These are phyloP conservation scores for Postia placenta DNA, from an alignment of 768 basidiomycete genomes.

Conservation along the genomic window DNA sequence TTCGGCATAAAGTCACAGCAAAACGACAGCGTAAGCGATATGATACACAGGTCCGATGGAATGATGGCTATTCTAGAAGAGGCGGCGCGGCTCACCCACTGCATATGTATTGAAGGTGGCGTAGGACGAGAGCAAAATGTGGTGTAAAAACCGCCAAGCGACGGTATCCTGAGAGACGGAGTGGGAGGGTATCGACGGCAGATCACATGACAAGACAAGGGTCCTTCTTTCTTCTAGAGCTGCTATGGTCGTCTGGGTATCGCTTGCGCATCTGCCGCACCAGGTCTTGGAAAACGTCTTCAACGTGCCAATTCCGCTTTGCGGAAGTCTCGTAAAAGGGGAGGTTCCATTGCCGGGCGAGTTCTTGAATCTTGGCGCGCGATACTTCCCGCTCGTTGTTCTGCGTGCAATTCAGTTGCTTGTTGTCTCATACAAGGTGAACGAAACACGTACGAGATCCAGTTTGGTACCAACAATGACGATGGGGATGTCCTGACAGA, in stretches of 20 bases:
- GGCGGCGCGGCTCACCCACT: too few species aligned
- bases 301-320: slow-evolving; percentile 76
- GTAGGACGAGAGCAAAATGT: background rate
- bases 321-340: slow-evolving; percentile 87
- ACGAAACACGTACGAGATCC: slow-evolving; percentile 46
- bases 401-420: slow-evolving; percentile 7
- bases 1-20: too few species aligned
- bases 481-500: slow-evolving; percentile 58
- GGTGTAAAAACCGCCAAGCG: background rate
- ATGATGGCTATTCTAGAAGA: too few species aligned
- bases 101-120: too few species aligned
- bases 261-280: slow-evolving; percentile 65
- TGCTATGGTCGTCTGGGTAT: slow-evolving; percentile 43
- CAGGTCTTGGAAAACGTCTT: slow-evolving; percentile 73
- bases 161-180: too few species aligned
- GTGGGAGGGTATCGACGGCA: background rate
- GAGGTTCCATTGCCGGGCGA: slow-evolving; percentile 62
- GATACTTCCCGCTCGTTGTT: slow-evolving; percentile 75
- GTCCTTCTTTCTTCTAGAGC: slow-evolving; percentile 11
- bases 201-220: slow-evolving; percentile 35
- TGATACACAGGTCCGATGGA: too few species aligned
- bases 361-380: slow-evolving; percentile 52
- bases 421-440: background rate
- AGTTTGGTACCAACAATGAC: slow-evolving; percentile 84
- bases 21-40: too few species aligned